A percentile compares a stretch with the other conserved stretches of the same genome.
phyloP scores from a whole-genome alignment of 2,329 filamentous ascomycete genomes.

The Neoarthrinium moseri region DNA sequence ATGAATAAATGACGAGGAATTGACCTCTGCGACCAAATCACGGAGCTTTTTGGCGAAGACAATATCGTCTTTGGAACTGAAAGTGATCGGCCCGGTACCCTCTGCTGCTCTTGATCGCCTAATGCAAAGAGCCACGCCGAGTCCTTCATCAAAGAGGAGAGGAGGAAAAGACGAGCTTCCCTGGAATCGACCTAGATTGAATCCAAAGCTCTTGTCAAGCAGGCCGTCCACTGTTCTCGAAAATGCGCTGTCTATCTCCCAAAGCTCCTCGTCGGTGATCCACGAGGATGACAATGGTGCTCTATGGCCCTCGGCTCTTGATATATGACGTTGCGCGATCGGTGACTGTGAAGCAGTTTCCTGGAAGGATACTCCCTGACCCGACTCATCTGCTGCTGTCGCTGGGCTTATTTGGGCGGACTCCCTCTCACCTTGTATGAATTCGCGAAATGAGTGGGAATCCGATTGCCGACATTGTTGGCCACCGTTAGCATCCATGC shows the following conservation, averaged over 20 bases:
- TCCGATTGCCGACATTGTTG: too few relatives aligned
- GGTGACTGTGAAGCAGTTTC: neutral
- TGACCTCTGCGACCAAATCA: neutral
- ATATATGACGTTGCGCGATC: neutral
- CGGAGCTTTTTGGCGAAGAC: neutral
- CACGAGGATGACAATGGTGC: neutral
- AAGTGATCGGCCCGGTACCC: neutral
- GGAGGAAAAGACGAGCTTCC: neutral
- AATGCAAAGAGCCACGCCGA: neutral
- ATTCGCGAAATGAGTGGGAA: too few relatives aligned
- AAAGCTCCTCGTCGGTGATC: constrained; percentile 6
- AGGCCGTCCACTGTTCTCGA: neutral
- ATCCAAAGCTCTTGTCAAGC: neutral
- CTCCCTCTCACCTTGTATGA: too few relatives aligned
- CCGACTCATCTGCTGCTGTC: too few relatives aligned
- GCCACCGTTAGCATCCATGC: too few relatives aligned
- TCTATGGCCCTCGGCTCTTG: neutral
- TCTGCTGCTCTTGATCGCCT: neutral
- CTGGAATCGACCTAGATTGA: neutral
- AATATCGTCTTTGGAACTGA: neutral
- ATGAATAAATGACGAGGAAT: neutral
- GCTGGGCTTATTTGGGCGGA: too few relatives aligned
- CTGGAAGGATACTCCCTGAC: too few relatives aligned
- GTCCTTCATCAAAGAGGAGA: neutral
- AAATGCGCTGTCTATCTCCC: constrained; percentile 1